phyloP scores from a whole-genome alignment of 352 stramenopile genomes.

The Globisporangium paddicum region DNA sequence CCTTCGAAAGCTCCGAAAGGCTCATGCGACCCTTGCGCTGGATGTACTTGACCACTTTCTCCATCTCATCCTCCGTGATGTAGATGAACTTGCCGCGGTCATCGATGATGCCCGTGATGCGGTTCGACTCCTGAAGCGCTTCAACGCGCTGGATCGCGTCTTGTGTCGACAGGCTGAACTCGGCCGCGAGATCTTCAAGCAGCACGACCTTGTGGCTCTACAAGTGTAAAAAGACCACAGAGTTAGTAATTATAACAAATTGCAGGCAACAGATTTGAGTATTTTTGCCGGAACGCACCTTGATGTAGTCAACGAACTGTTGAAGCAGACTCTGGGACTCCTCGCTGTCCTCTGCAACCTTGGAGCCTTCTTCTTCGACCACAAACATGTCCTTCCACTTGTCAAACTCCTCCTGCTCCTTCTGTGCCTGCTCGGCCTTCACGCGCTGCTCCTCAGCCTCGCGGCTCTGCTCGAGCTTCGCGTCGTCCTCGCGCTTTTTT shows the following conservation, averaged over 20 bases:
- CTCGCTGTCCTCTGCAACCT: constrained; percentile 45
- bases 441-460: constrained; percentile 43
- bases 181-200: constrained; percentile 62
- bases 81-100: constrained; percentile 82
- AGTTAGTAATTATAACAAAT: background rate
- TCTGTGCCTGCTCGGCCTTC: constrained; percentile 46
- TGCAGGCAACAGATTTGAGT: background rate
- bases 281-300: constrained; percentile 17
- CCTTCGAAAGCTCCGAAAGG: constrained; percentile 58
- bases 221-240: background rate
- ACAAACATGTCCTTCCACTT: constrained; percentile 76
- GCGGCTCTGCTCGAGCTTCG: constrained; percentile 32
- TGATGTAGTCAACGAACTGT: constrained; percentile 71
- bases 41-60: constrained; percentile 68
- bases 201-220: constrained; percentile 69
- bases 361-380: constrained; percentile 59
- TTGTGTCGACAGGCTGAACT: constrained; percentile 63
- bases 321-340: constrained; percentile 62
- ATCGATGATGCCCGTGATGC: constrained; percentile 69
- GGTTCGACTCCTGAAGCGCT: constrained; percentile 42
- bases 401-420: constrained; percentile 72
- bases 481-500: constrained; percentile 62
- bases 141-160: constrained; percentile 64
- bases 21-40: constrained; percentile 56
- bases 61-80: constrained; percentile 76